These are phyloP conservation scores for Apophysomyces ossiformis DNA, from an alignment of 371 early-diverging fungal species.

Conservation along the genomic window DNA sequence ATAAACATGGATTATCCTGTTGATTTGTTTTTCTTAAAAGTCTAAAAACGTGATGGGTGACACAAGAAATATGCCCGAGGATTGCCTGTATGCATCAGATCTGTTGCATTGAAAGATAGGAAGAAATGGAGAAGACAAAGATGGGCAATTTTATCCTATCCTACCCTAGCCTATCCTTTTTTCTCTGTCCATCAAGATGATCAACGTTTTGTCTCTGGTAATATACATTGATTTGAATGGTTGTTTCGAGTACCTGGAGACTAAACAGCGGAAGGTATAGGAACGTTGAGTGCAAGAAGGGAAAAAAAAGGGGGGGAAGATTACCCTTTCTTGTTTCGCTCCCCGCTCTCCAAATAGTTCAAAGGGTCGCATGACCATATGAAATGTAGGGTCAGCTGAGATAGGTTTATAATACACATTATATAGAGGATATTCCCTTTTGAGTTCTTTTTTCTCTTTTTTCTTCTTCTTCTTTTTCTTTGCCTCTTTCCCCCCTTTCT, in stretches of 20 bases:
- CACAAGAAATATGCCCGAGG: neutral
- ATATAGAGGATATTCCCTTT: conserved; percentile 10
- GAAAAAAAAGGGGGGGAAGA: neutral
- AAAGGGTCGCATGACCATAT: conserved; percentile 5
- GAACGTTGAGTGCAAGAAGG: neutral
- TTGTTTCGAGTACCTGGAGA: too few species aligned
- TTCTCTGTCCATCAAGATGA: too few species aligned
- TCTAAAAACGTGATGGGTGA: conserved; percentile 1
- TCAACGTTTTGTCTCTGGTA: neutral
- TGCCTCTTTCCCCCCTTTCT: conserved; percentile 4
- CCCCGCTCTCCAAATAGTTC: neutral
- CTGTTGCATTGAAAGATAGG: neutral
- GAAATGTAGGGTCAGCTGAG: conserved; percentile 11
- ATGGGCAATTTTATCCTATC: too few species aligned
- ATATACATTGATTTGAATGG: neutral
- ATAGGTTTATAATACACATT: conserved; percentile 2
- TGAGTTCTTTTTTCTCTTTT: conserved; percentile 13
- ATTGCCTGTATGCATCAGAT: neutral
- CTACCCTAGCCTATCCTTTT: too few species aligned
- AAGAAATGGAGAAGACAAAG: neutral
- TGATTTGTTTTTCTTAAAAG: neutral
- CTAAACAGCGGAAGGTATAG: too few species aligned
- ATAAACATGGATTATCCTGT: neutral
- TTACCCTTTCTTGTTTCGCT: neutral
- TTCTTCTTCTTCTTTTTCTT: conserved; percentile 5